Percentiles rank a stretch among this genome's conserved stretches.
phyloP scores from a whole-genome alignment of 106 monocot species.

The Apostasia shenzhenica region DNA sequence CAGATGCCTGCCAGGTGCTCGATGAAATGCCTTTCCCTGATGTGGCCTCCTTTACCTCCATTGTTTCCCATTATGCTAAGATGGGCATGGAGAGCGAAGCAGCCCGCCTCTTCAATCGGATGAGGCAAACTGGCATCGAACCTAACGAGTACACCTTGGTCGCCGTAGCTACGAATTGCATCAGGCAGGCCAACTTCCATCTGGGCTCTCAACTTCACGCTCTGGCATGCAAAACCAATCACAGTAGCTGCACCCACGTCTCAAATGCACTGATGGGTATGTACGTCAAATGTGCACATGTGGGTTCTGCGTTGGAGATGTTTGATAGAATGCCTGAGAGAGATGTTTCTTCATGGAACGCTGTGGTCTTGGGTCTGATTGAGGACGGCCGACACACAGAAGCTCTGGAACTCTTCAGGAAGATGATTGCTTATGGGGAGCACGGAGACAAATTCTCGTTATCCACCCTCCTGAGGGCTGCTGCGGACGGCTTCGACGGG shows the following conservation, averaged over 20 bases:
- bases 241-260: conserved; percentile 29
- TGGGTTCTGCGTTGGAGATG: conserved; percentile 25
- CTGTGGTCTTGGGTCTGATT: conserved; percentile 53
- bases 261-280: conserved; percentile 60
- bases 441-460: conserved; percentile 54
- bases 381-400: conserved; percentile 36
- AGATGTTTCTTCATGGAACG: conserved; percentile 86
- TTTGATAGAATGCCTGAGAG: conserved; percentile 45
- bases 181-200: conserved; percentile 17
- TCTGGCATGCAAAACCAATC: conserved; percentile 29
- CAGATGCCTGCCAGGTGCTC: conserved; percentile 50
- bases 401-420: conserved; percentile 48
- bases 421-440: conserved; percentile 45
- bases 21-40: conserved; percentile 42
- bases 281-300: conserved; percentile 30
- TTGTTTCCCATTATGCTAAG: conserved; percentile 65
- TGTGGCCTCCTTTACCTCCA: conserved; percentile 45
- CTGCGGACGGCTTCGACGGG: conserved; percentile 14
- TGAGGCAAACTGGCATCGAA: conserved; percentile 27
- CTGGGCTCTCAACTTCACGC: conserved; percentile 61
- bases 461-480: conserved; percentile 56
- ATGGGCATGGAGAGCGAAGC: conserved; percentile 14
- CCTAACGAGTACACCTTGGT: conserved; percentile 60
- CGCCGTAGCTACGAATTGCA: conserved; percentile 52
- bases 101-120: conserved; percentile 36